These are phyloP conservation scores for Sugiyamaella neomexicana DNA, from an alignment of 1,139 yeast species.

Conservation along the genomic window DNA sequence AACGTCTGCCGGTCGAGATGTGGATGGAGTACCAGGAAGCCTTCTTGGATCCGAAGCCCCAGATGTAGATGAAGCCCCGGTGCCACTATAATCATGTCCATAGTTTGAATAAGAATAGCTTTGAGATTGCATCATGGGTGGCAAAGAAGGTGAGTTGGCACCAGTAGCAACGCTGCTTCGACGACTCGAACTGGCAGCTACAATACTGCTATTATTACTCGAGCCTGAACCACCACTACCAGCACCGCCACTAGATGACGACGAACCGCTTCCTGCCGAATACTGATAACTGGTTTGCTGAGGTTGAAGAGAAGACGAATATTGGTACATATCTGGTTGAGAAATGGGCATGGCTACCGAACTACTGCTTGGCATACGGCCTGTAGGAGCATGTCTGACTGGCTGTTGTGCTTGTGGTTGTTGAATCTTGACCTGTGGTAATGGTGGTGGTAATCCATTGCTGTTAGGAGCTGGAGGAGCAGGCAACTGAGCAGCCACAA, in stretches of 20 bases:
- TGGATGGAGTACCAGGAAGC: constrained; percentile 24
- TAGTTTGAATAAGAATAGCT: constrained; percentile 25
- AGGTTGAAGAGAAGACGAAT: constrained; percentile 8
- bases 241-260: too few species aligned
- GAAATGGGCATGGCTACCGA: constrained; percentile 6
- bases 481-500: constrained; percentile 24
- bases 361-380: constrained; percentile 1
- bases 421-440: constrained; percentile 17
- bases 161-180: constrained; percentile 16
- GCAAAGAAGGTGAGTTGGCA: constrained; percentile 25
- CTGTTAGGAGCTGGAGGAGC: constrained; percentile 21
- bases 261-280: background rate
- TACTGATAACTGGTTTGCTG: constrained; percentile 10
- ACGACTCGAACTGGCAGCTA: constrained; percentile 11
- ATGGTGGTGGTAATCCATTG: constrained; percentile 19
- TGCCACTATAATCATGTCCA: constrained; percentile 24
- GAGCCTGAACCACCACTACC: constrained; percentile 2
- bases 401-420: constrained; percentile 18
- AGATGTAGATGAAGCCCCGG: constrained; percentile 11
- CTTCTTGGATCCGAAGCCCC: constrained; percentile 28
- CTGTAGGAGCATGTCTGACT: constrained; percentile 8
- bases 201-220: background rate
- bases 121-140: constrained; percentile 25
- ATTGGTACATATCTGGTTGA: constrained; percentile 13
- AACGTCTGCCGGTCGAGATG: constrained; percentile 1